These are phyloP conservation scores for Keqinozyma sinolaborantium DNA, from an alignment of 1,139 yeast genomes.

Conservation along the genomic window DNA sequence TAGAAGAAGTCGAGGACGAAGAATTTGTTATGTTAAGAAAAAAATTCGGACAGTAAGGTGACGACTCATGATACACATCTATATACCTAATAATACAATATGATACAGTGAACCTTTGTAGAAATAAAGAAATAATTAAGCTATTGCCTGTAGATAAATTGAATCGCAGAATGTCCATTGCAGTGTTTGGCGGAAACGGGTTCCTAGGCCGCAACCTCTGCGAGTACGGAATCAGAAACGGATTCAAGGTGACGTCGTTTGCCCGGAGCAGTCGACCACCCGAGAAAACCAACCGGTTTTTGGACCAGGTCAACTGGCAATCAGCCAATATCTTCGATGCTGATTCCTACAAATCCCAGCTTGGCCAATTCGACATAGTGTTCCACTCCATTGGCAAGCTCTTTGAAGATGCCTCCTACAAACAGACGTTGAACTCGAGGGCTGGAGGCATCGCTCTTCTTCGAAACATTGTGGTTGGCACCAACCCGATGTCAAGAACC, in stretches of 20 bases:
- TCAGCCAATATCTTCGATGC: conserved; percentile 69
- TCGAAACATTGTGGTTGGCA: conserved; percentile 20
- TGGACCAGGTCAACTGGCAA: conserved; percentile 62
- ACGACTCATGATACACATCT: background rate
- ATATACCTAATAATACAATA: background rate
- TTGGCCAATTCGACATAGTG: conserved; percentile 56
- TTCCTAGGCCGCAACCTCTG: conserved; percentile 74
- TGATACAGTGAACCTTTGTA: too few species aligned
- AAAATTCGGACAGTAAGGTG: conserved; percentile 27
- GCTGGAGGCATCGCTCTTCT: conserved; percentile 2
- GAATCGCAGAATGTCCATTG: conserved; percentile 33
- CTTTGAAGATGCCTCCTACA: conserved; percentile 65
- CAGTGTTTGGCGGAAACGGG: conserved; percentile 87
- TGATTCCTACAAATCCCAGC: conserved; percentile 43
- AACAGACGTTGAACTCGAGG: conserved; percentile 45
- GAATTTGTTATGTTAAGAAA: conserved; percentile 41
- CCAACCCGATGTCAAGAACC: conserved; percentile 54
- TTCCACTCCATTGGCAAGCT: conserved; percentile 83
- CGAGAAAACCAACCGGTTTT: conserved; percentile 33
- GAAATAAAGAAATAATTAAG: too few species aligned
- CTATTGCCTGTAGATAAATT: too few species aligned
- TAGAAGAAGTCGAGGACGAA: conserved; percentile 45
- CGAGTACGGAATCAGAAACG: conserved; percentile 59
- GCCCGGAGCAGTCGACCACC: conserved; percentile 64
- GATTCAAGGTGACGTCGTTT: conserved; percentile 61